Conservation (phyloP, 106 monocot species). For the Dendrobium officinale region DNA sequence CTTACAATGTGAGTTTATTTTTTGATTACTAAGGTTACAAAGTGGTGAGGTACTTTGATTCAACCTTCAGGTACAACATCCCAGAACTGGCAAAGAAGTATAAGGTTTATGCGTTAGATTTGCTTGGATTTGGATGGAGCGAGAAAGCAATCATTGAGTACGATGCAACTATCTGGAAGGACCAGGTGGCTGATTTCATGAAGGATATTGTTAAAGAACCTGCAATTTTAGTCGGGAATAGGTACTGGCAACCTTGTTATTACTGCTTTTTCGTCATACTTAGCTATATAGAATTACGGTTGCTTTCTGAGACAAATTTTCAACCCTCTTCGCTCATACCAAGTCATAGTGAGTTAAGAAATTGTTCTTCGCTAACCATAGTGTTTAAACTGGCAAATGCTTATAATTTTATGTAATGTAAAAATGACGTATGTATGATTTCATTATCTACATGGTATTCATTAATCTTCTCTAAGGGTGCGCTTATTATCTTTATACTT, state of each 20-base stretch:
- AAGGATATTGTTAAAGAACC: constrained; percentile 90
- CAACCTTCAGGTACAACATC: constrained; percentile 76
- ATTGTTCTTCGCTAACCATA: background rate
- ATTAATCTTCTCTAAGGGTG: background rate
- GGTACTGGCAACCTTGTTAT: constrained; percentile 24
- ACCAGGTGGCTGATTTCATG: constrained; percentile 88
- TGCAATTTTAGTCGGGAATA: constrained; percentile 84
- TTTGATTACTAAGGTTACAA: no score
- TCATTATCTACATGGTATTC: background rate
- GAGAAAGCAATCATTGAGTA: constrained; percentile 93
- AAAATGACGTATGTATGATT: background rate
- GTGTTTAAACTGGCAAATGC: background rate
- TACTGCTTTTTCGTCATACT: background rate
- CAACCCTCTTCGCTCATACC: no score
- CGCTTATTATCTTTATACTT: background rate
- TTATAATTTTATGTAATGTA: background rate
- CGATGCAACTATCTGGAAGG: constrained; percentile 84
- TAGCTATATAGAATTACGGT: background rate
- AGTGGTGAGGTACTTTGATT: background rate
- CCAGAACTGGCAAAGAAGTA: constrained; percentile 85
- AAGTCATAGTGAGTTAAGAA: background rate
- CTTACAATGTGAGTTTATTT: background rate
- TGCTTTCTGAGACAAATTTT: background rate
- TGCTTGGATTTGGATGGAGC: constrained; percentile 97
- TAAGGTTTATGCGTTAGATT: constrained; percentile 92